Percentiles rank a stretch among this genome's conserved stretches.
These are phyloP conservation scores for Butyriboletus appendiculatus DNA, from an alignment of 1,284 basidiomycete species.

Conservation along the genomic window DNA sequence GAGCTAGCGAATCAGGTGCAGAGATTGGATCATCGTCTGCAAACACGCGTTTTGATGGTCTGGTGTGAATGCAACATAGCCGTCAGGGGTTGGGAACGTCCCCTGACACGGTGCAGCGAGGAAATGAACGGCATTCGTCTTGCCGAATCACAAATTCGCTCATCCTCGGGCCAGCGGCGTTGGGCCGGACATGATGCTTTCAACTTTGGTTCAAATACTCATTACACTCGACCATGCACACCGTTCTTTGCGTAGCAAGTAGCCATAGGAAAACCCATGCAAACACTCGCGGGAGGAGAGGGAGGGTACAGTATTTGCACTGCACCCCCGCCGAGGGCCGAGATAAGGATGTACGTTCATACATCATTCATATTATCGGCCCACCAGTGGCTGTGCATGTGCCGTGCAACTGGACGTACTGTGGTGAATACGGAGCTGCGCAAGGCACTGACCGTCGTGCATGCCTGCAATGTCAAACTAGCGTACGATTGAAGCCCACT, in stretches of 20 bases:
- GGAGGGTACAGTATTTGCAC: not conserved
- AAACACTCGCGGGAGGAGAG: slow-evolving; percentile 30
- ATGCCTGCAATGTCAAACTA: not conserved
- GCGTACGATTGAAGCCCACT: not conserved
- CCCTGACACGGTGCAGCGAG: slow-evolving; percentile 19
- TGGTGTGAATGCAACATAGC: slow-evolving; percentile 27
- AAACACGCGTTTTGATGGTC: slow-evolving; percentile 25
- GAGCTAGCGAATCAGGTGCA: slow-evolving; percentile 3
- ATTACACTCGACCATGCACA: not conserved
- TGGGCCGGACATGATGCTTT: slow-evolving; percentile 5
- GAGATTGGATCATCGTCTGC: slow-evolving; percentile 2
- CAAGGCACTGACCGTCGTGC: slow-evolving; percentile 3
- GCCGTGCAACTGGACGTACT: slow-evolving; percentile 11
- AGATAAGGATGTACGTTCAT: slow-evolving; percentile 23
- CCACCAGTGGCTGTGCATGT: slow-evolving; percentile 17
- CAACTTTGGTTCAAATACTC: not conserved
- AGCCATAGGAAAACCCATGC: not conserved
- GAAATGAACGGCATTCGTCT: slow-evolving; percentile 33
- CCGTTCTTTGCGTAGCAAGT: not conserved
- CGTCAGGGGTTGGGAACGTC: slow-evolving; percentile 24
- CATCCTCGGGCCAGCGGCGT: slow-evolving; percentile 13
- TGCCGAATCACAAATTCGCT: slow-evolving; percentile 19
- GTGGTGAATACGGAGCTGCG: slow-evolving; percentile 2
- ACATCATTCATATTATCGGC: slow-evolving; percentile 8
- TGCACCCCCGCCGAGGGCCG: slow-evolving; percentile 20